Evolutionary conservation across 2,329 filamentous ascomycete genomes (phyloP).

Genomic region (Helicocarpus griseus): DNA sequence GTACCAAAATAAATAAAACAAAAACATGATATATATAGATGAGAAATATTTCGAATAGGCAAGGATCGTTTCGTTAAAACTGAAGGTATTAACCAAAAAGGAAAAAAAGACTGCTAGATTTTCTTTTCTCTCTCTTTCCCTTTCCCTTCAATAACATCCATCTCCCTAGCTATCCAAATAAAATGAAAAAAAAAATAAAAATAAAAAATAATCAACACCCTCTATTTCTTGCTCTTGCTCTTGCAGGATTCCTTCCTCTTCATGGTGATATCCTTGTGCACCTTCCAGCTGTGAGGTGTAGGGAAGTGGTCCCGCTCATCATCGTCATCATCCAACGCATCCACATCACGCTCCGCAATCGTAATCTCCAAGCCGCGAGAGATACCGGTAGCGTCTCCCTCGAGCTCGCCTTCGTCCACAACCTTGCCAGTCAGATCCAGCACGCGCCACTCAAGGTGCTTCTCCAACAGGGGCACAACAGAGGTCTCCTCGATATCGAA

Average conservation of each 20-base stretch:
- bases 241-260: neutral
- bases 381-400: neutral
- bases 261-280: slow-evolving; percentile 1
- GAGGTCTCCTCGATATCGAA: slow-evolving; percentile 6
- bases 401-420: slow-evolving; percentile 12
- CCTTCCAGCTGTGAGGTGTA: neutral
- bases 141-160: neutral
- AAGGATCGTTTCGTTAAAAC: neutral
- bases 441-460: slow-evolving; percentile 16
- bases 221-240: neutral
- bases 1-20: too few relatives aligned
- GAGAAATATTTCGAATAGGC: neutral
- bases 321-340: neutral
- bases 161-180: neutral
- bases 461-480: slow-evolving; percentile 12
- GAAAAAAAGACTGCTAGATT: neutral
- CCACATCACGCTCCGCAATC: slow-evolving; percentile 4
- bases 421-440: slow-evolving; percentile 10
- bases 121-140: neutral
- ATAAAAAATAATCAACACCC: neutral
- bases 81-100: too few relatives aligned
- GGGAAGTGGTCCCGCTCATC: slow-evolving; percentile 2
- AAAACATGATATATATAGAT: too few relatives aligned
- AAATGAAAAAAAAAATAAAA: neutral
- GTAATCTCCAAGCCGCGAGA: slow-evolving; percentile 1